These are phyloP conservation scores for Penicillium sp. DNA, from an alignment of 2,329 filamentous ascomycete species.

Conservation along the genomic window DNA sequence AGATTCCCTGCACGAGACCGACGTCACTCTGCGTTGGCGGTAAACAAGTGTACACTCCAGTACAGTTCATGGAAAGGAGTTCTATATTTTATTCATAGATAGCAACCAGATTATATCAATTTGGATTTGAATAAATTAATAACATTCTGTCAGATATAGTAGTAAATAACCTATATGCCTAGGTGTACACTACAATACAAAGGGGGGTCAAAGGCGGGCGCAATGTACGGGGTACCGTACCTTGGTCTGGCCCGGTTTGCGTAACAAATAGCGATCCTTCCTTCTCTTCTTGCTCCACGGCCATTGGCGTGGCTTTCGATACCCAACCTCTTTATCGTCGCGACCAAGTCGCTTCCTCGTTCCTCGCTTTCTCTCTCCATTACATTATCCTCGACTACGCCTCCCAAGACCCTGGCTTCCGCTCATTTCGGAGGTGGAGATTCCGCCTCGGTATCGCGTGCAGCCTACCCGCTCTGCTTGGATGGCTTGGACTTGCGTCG, in stretches of 20 bases:
- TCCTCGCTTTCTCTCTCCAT: slow-evolving; percentile 1
- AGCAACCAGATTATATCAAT: not conserved
- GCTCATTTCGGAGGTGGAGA: slow-evolving; percentile 13
- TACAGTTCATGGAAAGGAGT: slow-evolving; percentile 7
- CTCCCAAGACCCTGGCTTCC: slow-evolving; percentile 5
- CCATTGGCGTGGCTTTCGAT: slow-evolving; percentile 20
- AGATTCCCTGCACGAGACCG: slow-evolving; percentile 16
- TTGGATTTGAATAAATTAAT: not conserved
- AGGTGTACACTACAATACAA: not conserved
- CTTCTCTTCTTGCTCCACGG: slow-evolving; percentile 15
- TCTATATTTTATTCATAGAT: not conserved
- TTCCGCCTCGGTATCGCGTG: slow-evolving; percentile 29
- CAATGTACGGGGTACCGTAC: slow-evolving; percentile 5
- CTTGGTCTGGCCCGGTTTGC: slow-evolving; percentile 9
- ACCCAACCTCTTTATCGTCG: slow-evolving; percentile 16
- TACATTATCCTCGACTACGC: not conserved
- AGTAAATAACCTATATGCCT: not conserved
- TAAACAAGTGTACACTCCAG: slow-evolving; percentile 20
- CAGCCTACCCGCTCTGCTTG: slow-evolving; percentile 21
- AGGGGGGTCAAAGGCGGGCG: not conserved
- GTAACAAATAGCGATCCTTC: slow-evolving; percentile 16
- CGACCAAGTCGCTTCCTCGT: slow-evolving; percentile 7
- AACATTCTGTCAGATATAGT: not conserved
- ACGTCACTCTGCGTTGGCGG: slow-evolving; percentile 28
- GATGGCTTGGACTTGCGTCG: slow-evolving; percentile 24